Evolutionary conservation across 1,284 basidiomycete species (phyloP), one percentile per base, ranked within the genome.

Genomic region (Heterobasidion irregulare): DNA sequence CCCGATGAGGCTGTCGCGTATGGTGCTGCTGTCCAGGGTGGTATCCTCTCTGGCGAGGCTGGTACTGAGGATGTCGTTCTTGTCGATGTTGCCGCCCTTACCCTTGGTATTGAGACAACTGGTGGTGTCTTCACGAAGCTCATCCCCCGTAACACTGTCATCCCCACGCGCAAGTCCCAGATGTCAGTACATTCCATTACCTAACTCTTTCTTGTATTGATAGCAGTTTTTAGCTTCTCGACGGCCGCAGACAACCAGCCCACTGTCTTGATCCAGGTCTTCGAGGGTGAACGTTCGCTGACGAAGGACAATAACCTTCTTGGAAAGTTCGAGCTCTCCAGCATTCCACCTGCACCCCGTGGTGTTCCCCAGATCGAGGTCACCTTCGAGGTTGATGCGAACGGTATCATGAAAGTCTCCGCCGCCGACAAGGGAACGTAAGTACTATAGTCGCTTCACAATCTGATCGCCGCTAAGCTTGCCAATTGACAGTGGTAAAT

Each of bases 51-150:
- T 57, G 93, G 93, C 58, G 88, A 89, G 65, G 88, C 92, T 70
- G 86, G 85, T 58, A 84, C 86, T 63, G 81, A 78, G 55, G 92
- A 92, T 64, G 82, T 98, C 60, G 90, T 98, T 60, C 86, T 99
- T 58, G 94, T 98, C 67, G 96, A 98, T 72, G 94, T 98, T 69
- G 89, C 87, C 81, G 92, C 94, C 26, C 80, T 96, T 46, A 94
- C 92, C 32, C 84, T 96, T 66, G 95, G 95, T 84, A 98, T 98
- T 65, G 95, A 98, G 82, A 98, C 94, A 63, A 96, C 94, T 50
- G 96, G 96, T 62, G 96, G 95, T 74, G 94, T 98, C 65, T 94
- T 98, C 83, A 98, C 95, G 68, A 95, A 96, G 76, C 83, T 98
- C 65, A 96, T 96, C 65, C 81, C 90, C 59, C 90, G 95, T 66